Conservation (phyloP, 2,329 filamentous ascomycete species). For the Epicoccum sorghinum region DNA sequence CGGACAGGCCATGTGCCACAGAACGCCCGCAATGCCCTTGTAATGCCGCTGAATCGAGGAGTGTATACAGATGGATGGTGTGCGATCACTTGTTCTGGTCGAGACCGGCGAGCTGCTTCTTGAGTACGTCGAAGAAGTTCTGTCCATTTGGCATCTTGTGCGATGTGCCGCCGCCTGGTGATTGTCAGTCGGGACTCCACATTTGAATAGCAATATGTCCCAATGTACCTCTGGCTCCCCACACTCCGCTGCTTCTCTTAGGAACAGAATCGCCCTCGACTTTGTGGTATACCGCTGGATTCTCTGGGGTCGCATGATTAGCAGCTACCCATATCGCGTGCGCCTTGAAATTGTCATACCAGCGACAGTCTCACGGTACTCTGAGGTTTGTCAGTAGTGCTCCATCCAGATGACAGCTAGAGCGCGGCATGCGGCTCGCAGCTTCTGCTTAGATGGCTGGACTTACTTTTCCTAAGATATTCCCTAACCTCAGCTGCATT, state of each 20-base stretch:
- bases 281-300: constrained; percentile 45
- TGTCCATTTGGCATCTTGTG: constrained; percentile 53
- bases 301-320: constrained; percentile 33
- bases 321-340: constrained; percentile 15
- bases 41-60: constrained; percentile 43
- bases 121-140: constrained; percentile 53
- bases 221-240: constrained; percentile 48
- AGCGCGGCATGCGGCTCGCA: neutral
- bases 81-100: constrained; percentile 47
- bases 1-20: constrained; percentile 26
- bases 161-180: constrained; percentile 40
- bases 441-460: neutral
- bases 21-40: constrained; percentile 45
- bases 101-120: constrained; percentile 52
- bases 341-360: constrained; percentile 25
- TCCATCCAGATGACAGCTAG: neutral
- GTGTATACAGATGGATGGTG: constrained; percentile 19
- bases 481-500: constrained; percentile 52
- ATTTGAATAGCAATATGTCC: neutral
- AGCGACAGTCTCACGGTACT: constrained; percentile 38
- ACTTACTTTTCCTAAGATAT: constrained; percentile 50
- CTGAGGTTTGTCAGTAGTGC: constrained; percentile 29
- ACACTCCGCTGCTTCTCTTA: constrained; percentile 47
- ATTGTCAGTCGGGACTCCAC: constrained; percentile 18
- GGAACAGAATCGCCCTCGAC: constrained; percentile 48